phyloP scores from a whole-genome alignment of 352 stramenopile species.

The Globisporangium mamillatum region DNA sequence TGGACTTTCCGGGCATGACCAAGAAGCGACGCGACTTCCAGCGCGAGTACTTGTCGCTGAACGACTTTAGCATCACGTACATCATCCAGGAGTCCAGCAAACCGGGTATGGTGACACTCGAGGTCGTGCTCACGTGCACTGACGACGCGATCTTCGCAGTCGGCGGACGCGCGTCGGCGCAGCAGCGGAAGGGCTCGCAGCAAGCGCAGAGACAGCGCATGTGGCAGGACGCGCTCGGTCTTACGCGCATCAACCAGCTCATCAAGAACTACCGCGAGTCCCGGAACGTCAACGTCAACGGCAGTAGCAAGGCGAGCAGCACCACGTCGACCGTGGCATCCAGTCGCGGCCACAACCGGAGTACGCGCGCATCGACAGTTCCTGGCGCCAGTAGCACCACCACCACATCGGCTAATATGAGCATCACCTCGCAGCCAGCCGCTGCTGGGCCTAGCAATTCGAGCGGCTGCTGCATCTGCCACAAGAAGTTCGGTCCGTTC shows the following conservation, averaged over 20 bases:
- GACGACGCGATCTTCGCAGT: conserved; percentile 21
- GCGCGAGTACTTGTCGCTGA: conserved; percentile 28
- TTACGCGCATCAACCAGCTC: conserved; percentile 57
- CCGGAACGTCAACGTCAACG: not conserved
- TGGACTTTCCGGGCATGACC: conserved; percentile 33
- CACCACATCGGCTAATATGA: conserved; percentile 7
- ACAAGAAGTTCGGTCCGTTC: conserved; percentile 68
- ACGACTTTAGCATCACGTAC: conserved; percentile 67
- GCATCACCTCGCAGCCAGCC: conserved; percentile 12
- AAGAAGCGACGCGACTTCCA: conserved; percentile 37
- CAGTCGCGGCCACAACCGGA: conserved; percentile 2
- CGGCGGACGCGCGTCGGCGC: not conserved
- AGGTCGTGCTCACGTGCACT: conserved; percentile 56
- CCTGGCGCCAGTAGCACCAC: conserved; percentile 15
- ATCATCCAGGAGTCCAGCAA: conserved; percentile 54
- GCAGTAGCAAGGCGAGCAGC: not conserved
- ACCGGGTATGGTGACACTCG: conserved; percentile 41
- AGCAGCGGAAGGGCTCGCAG: conserved; percentile 17
- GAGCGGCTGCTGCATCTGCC: conserved; percentile 45
- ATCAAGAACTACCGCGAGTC: conserved; percentile 44
- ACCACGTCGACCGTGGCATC: conserved; percentile 4
- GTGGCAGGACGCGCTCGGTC: conserved; percentile 48
- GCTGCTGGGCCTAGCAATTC: conserved; percentile 12
- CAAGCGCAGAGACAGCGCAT: conserved; percentile 44
- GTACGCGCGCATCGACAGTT: conserved; percentile 2